Evolutionary conservation across 805 yeast genomes (phyloP), one percentile per base, ranked within the genome.

Genomic region (Cyberlindnera japonica): DNA sequence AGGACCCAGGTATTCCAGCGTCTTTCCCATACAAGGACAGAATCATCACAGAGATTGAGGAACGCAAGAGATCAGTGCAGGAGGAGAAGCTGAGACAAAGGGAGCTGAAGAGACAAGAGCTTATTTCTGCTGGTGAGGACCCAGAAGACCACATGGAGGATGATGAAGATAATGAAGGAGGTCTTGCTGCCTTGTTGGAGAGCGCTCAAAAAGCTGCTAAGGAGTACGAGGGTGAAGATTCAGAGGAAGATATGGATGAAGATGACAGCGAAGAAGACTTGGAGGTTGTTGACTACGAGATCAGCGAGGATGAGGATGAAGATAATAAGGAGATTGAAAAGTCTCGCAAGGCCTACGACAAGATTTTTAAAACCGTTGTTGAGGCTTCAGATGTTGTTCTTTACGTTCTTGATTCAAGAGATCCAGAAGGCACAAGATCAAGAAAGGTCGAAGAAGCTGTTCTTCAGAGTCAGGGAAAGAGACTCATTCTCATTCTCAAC

Each of bases 391-490:
- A 91, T 61, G 96, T 91, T 40, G 71, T 91, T 15, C 71, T 90
- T 41, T 91, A 93, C 58, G 96, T 91, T n/a, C 68, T 91, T 57
- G 99, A 91, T 65, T 96, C 99, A 1, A 81, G 99, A 64, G 96
- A 93, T 64, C 99, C 99, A 40, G 95, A 87, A 63, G 81, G 88
- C 15, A 91, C 98, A 3, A 79, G 99, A 58, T 89, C 97, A 8
- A 79, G 81, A 60, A 87, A 79, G 59, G 90, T 93, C 30, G 99
- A 93, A 69, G 84, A 87, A 60, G 86, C 95, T 3, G 88, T 93
- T 33, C 66, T 90, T 45, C 83, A 81, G 57, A 76, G 79, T 53
- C 84, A 85, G 45, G 79, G 80, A 38, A 93, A 93, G 64, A 77
- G 97, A 58, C 72, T 93, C 48, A 85, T 93, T 41, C 76, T 89